Conservation (phyloP, 2,329 filamentous ascomycete species). For the Hirsutella minnesotensis region DNA sequence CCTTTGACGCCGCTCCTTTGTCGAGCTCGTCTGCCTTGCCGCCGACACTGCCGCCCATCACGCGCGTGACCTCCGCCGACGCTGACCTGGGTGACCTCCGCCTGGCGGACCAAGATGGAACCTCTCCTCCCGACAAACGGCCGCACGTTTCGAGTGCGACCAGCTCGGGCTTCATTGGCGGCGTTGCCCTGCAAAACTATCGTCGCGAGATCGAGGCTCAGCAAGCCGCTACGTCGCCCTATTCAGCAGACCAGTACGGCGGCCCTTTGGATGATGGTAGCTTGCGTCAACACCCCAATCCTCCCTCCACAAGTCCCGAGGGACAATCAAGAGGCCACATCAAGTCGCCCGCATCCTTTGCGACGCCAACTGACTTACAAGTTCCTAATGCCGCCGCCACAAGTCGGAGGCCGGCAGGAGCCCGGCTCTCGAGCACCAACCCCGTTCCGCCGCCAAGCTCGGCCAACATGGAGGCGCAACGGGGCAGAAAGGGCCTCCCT, state of each 20-base stretch:
- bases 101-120: conserved; percentile 8
- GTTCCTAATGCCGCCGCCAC: conserved; percentile 15
- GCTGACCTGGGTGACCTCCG: conserved; percentile 14
- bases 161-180: conserved; percentile 40
- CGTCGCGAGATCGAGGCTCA: conserved; percentile 22
- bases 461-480: conserved; percentile 25
- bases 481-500: conserved; percentile 40
- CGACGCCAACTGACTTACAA: conserved; percentile 37
- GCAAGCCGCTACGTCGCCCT: not conserved
- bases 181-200: conserved; percentile 40
- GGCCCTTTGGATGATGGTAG: conserved; percentile 2
- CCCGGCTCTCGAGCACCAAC: conserved; percentile 27
- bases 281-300: conserved; percentile 2
- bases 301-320: conserved; percentile 8
- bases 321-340: conserved; percentile 16
- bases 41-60: conserved; percentile 38
- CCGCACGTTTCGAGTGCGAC: conserved; percentile 10
- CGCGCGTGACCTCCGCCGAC: conserved; percentile 33
- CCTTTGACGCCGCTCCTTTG: conserved; percentile 21
- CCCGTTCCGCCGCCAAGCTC: conserved; percentile 16
- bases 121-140: conserved; percentile 11
- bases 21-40: conserved; percentile 27
- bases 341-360: conserved; percentile 30
- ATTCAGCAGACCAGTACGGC: not conserved
- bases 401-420: conserved; percentile 30